phyloP scores from a whole-genome alignment of 2,329 filamentous ascomycete species.

The Acarospora socialis region DNA sequence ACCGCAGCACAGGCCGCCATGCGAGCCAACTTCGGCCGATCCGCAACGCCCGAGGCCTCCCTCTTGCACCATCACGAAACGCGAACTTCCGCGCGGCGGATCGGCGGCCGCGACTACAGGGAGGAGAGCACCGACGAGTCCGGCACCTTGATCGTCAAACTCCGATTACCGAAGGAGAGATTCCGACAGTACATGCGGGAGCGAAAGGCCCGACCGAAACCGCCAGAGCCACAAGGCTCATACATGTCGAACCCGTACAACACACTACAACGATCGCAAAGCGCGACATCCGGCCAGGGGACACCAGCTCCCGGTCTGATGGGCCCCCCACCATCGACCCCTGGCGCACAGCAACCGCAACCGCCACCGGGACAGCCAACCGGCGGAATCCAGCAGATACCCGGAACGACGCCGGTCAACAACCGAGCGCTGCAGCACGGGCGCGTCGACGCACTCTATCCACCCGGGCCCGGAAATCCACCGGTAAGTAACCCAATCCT shows the following conservation, averaged over 20 bases:
- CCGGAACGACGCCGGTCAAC: constrained; percentile 17
- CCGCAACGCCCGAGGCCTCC: constrained; percentile 72
- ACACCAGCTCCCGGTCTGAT: constrained; percentile 40
- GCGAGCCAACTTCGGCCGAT: constrained; percentile 61
- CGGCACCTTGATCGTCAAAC: constrained; percentile 54
- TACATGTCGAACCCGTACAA: constrained; percentile 22
- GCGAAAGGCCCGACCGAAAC: constrained; percentile 27
- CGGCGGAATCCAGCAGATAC: constrained; percentile 14
- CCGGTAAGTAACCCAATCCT: constrained; percentile 41
- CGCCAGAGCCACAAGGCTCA: constrained; percentile 17
- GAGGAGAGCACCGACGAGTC: constrained; percentile 68
- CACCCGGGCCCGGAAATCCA: constrained; percentile 43
- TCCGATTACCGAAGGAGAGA: constrained; percentile 59
- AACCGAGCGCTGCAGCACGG: constrained; percentile 41
- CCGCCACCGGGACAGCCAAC: constrained; percentile 18
- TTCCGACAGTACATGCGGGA: constrained; percentile 52
- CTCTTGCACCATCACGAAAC: constrained; percentile 57
- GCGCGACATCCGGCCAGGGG: constrained; percentile 32
- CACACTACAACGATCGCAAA: constrained; percentile 30
- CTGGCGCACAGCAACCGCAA: constrained; percentile 14
- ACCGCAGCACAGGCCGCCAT: constrained; percentile 77
- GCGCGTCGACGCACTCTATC: constrained; percentile 50
- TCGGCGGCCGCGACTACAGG: constrained; percentile 47
- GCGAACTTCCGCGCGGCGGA: constrained; percentile 46
- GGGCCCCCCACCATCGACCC: constrained; percentile 38